Conservation (phyloP, 805 yeast species). For the Kuraishia cidri region DNA sequence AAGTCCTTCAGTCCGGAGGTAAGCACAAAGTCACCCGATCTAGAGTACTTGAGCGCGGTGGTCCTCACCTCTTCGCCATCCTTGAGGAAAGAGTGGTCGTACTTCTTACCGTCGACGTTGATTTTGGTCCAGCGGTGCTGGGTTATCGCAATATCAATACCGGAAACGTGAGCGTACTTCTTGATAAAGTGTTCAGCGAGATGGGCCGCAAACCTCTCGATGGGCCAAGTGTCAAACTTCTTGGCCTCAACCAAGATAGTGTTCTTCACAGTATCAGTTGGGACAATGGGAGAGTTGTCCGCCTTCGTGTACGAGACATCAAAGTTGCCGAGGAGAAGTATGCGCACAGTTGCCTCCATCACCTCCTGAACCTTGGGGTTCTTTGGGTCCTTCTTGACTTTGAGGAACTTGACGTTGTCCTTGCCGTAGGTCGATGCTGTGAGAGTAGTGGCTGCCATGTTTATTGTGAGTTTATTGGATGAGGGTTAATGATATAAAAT, state of each 20-base stretch:
- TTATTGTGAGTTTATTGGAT: no score
- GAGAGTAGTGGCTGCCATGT: no score
- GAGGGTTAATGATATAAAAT: no score
- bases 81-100: slow-evolving; percentile 78
- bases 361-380: slow-evolving; percentile 74
- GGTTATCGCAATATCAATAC: slow-evolving; percentile 54
- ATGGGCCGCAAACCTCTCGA: slow-evolving; percentile 82
- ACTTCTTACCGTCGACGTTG: slow-evolving; percentile 58
- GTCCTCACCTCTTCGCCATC: slow-evolving; percentile 78
- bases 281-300: slow-evolving; percentile 82
- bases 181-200: slow-evolving; percentile 72
- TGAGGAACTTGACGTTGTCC: slow-evolving; percentile 85
- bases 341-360: slow-evolving; percentile 76
- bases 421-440: slow-evolving; percentile 73
- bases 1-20: slow-evolving; percentile 69
- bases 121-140: slow-evolving; percentile 76
- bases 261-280: slow-evolving; percentile 91
- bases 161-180: slow-evolving; percentile 72
- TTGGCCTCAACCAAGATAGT: slow-evolving; percentile 80
- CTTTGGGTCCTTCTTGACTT: slow-evolving; percentile 70
- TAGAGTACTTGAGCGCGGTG: slow-evolving; percentile 41
- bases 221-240: slow-evolving; percentile 79
- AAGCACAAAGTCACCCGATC: slow-evolving; percentile 45
- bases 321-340: slow-evolving; percentile 69
- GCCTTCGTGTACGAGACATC: slow-evolving; percentile 81